Evolutionary conservation across 805 yeast genomes (phyloP), one percentile per base, ranked within the genome.

Genomic region (Saccharomycopsis vini): DNA sequence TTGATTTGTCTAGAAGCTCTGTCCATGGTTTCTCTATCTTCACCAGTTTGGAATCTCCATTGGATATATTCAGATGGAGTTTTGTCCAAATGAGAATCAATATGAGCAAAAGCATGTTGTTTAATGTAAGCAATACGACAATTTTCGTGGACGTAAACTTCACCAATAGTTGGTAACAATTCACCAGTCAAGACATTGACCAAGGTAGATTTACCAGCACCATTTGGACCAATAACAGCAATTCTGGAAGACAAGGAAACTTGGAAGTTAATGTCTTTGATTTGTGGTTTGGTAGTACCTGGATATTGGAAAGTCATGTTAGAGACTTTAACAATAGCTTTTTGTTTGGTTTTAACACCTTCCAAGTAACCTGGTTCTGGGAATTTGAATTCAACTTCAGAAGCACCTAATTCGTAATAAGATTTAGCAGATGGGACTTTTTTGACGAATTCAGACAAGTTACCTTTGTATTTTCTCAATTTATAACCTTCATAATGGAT

Each of bases 11-110:
- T 87, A 71, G 94, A 87, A 68, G 97, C 98, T 78, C 97, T 86
- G 79, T 92, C 98, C 98, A 92, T 92, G 73, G 98, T 92, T 79
- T 92, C 98, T 78, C 98, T 88, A 74, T 92, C 98, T 79, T 92
- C 98, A 89, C 98, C 98, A 67, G 98, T 92, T 79, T 92, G 98
- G 97, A 90, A 92, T 83, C 98, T 92, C 98, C 98, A 92, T 78
- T 92, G 98, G 62, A 92, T 92, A 78, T 92, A 92, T 79, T 92
- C 98, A 63, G 97, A 88, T 67, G 98, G 98, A 65, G 99, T 92
- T 81, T 84, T 86, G 81, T 92, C 99, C 70, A 90, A 79, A 69
- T 92, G 98, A 67, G 84, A 79, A 73, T 94, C 99, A 64, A 92
- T 90, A 73, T 92, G 98, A 56, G 97, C 97, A 67, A 92, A 92